These are phyloP conservation scores for Globisporangium okanoganense DNA, from an alignment of 352 stramenopile genomes.

Conservation along the genomic window DNA sequence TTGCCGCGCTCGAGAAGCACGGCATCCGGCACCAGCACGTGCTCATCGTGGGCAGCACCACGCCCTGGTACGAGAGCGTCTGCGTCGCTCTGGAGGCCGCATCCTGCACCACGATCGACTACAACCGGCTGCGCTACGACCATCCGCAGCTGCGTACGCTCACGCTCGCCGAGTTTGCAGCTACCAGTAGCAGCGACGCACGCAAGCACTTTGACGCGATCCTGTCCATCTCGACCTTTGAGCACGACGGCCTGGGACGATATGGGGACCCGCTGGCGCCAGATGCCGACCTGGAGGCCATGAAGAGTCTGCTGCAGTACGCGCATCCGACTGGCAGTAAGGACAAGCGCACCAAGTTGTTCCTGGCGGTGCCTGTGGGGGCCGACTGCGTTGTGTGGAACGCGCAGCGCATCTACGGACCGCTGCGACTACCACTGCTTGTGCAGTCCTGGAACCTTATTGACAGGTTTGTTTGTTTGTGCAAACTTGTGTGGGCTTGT, in stretches of 20 bases:
- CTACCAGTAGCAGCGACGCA: slow-evolving; percentile 2
- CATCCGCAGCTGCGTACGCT: slow-evolving; percentile 29
- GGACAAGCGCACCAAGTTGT: slow-evolving; percentile 17
- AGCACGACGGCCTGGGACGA: slow-evolving; percentile 70
- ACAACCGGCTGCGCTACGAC: slow-evolving; percentile 31
- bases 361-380: slow-evolving; percentile 47
- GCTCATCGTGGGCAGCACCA: slow-evolving; percentile 34
- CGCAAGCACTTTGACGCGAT: slow-evolving; percentile 29
- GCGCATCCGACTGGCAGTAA: slow-evolving; percentile 10
- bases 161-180: slow-evolving; percentile 29
- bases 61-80: slow-evolving; percentile 35
- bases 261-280: slow-evolving; percentile 63
- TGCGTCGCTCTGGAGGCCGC: slow-evolving; percentile 28
- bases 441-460: slow-evolving; percentile 35
- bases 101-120: slow-evolving; percentile 35
- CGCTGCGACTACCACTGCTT: slow-evolving; percentile 41
- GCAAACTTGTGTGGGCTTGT: background rate
- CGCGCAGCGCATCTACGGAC: slow-evolving; percentile 48
- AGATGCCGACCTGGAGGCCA: slow-evolving; percentile 48
- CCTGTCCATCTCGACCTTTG: slow-evolving; percentile 37
- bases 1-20: slow-evolving; percentile 23
- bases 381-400: slow-evolving; percentile 54
- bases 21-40: slow-evolving; percentile 29
- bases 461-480: slow-evolving; percentile 21
- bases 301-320: slow-evolving; percentile 30